Evolutionary conservation across 495 filamentous ascomycete species (phyloP), one percentile per base, ranked within the genome.

Genomic region (Podospora fimiseda): DNA sequence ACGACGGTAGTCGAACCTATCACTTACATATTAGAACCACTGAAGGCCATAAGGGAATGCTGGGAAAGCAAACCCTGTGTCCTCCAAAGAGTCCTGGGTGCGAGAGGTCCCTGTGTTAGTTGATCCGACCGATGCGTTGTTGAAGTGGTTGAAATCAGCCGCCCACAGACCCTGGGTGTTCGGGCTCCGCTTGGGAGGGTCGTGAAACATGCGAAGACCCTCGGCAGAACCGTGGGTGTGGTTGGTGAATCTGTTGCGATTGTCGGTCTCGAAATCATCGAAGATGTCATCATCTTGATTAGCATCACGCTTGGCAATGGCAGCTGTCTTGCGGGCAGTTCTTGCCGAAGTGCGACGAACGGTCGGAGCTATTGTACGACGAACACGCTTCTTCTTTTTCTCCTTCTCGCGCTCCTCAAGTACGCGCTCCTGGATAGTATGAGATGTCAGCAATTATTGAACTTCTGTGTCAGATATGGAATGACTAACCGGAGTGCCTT

Each of bases 401-500:
- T 50, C 47, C 9, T 50, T 52, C 0, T 56, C 50, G 1, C 20
- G 42, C 14, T 61, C 66, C 4, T 57, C 57, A 8, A 61, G 36
- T 20, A 56, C 47, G 27, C 63, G 65, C 38, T 64, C 63, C 63
- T 68, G 15, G 22, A 14, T 9, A 1, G 3, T 13, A 15, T 14
- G 2, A 36, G 5, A 38, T 6, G 27, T 33, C 11, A 33, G 27
- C 27, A 8, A 33, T 6, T 11, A 33, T 6, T 11, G 27, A 11
- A 11, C 27, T 33, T 33, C 11, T 5, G 6, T 1, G 16, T 15
- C 20, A 23, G 39, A 15, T 36, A 39, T 13, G 11, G 38, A 16
- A 18, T n/a, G 9, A 72, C 70, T 55, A 57, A 77, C 76, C 49
- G 69, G 74, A 50, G 68, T 76, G 2, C 66, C 75, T 22, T 77